Base-by-base conservation (phyloP, 116 monocot genomes). In the Cymodocea nodosa region DNA sequence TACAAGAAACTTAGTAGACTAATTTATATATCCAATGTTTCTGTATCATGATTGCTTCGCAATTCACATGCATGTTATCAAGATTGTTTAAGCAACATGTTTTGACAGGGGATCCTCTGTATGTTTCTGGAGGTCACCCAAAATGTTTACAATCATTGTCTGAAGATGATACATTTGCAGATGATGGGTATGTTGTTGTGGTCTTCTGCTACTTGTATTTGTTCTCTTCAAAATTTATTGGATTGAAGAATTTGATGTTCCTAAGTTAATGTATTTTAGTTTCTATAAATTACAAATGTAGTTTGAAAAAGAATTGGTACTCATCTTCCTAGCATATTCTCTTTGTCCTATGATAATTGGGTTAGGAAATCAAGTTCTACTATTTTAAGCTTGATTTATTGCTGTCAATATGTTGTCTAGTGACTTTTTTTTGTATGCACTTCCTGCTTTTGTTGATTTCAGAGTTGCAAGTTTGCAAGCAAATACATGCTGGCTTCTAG, bases 101-200 rank as follows among this genome's bases (percentile, higher is more conserved):
- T n/a, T 70, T 56, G 39, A 53, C 75, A 92, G 92, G 85, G 24
- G 92, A 92, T 80, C 79, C 92, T 82, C 87, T 92, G 63, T 92
- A 92, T 71, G 77, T 60, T 60, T 53, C 59, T 35, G 89, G 85
- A 57, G 93, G 93, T 49, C 55, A 62, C 55, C 84, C 89, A 25
- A 78, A 72, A 20, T 72, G 71, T 16, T 30, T 70, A 70, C 64
- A 67, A 52, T 34, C 75, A 68, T 56, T 78, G 50, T 73, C 25
- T 57, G 49, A 48, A 50, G 63, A 78, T 73, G 71, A 37, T 0
- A 68, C 52, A 72, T 80, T 76, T 78, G 84, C 79, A 65, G 79
- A 84, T 58, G 88, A 87, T 69, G 92, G 92, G 92, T 92, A 84
- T 7, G 70, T 17, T 23, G 15, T 54, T 12, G 54, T 54, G 5